Evolutionary conservation across 148 eudicot genomes (phyloP).

Genomic region (Linanthus parryae): DNA sequence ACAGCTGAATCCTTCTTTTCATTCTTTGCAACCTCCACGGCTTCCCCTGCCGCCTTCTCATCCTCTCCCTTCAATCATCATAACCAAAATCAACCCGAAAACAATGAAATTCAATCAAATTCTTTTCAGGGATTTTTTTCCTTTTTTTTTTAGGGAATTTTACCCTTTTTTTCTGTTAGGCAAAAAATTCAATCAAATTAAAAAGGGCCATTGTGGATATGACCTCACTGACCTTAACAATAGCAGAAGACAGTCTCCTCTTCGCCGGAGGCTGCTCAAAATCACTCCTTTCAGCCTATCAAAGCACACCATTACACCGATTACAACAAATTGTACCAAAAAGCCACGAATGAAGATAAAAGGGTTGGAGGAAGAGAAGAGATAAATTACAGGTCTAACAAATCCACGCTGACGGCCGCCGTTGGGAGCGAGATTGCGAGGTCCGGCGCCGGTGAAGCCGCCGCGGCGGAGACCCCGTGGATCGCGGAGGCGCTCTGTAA

Average conservation of each 20-base stretch:
- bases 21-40: too few relatives aligned
- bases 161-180: too few relatives aligned
- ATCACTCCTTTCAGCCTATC: constrained; percentile 69
- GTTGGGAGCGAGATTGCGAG: constrained; percentile 51
- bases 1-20: constrained; percentile 32
- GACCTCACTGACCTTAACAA: constrained; percentile 56
- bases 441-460: constrained; percentile 39
- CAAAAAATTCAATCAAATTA: too few relatives aligned
- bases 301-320: background rate
- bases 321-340: background rate
- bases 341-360: background rate
- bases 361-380: constrained; percentile 1
- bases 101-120: background rate
- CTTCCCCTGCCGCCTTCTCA: constrained; percentile 22
- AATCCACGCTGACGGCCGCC: constrained; percentile 61
- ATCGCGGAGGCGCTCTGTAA: constrained; percentile 83
- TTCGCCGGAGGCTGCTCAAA: constrained; percentile 66
- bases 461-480: constrained; percentile 90
- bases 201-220: too few relatives aligned
- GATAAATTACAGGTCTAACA: constrained; percentile 48
- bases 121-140: too few relatives aligned
- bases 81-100: constrained; percentile 3
- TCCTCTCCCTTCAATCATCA: constrained; percentile 51
- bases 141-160: too few relatives aligned
- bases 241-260: constrained; percentile 76